Conservation (phyloP, 495 filamentous ascomycete genomes). For the Penicillium dipodomyicola region DNA sequence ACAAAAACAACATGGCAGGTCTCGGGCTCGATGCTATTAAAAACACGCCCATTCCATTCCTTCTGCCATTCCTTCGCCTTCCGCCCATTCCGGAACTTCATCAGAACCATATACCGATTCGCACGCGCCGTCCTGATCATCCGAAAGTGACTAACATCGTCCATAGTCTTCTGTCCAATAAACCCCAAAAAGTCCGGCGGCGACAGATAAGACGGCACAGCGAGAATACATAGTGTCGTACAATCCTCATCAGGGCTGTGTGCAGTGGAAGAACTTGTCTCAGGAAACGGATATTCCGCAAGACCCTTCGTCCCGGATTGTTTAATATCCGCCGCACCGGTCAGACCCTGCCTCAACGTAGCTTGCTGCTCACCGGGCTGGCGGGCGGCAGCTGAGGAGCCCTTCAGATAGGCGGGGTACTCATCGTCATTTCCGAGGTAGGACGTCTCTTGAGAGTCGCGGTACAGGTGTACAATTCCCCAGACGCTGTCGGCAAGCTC, state of each 20-base stretch:
- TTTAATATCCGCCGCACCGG: conserved; percentile 1
- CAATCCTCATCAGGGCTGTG: conserved; percentile 57
- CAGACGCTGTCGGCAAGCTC: conserved; percentile 82
- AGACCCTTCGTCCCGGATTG: conserved; percentile 1
- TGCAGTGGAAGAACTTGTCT: conserved; percentile 17
- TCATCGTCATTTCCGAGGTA: conserved; percentile 40
- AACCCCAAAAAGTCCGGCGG: conserved; percentile 90
- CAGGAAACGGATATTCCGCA: conserved; percentile 26
- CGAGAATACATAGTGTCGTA: conserved; percentile 90
- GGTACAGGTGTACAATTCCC: conserved; percentile 92
- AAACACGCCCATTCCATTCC: conserved; percentile 91
- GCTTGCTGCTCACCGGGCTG: conserved; percentile 29
- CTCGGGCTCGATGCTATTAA: conserved; percentile 95
- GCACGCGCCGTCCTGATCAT: conserved; percentile 87
- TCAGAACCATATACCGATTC: conserved; percentile 94
- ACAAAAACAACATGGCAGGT: conserved; percentile 96
- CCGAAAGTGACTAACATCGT: conserved; percentile 87
- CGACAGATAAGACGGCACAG: conserved; percentile 90
- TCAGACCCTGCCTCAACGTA: neutral
- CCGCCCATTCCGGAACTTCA: conserved; percentile 82
- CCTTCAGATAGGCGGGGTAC: conserved; percentile 42
- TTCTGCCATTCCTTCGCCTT: conserved; percentile 76
- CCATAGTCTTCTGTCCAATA: conserved; percentile 83
- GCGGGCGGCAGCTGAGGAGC: conserved; percentile 39
- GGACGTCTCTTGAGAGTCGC: conserved; percentile 75